Conservation (phyloP, 2,329 filamentous ascomycete species). For the Colletotrichum euphorbiae region DNA sequence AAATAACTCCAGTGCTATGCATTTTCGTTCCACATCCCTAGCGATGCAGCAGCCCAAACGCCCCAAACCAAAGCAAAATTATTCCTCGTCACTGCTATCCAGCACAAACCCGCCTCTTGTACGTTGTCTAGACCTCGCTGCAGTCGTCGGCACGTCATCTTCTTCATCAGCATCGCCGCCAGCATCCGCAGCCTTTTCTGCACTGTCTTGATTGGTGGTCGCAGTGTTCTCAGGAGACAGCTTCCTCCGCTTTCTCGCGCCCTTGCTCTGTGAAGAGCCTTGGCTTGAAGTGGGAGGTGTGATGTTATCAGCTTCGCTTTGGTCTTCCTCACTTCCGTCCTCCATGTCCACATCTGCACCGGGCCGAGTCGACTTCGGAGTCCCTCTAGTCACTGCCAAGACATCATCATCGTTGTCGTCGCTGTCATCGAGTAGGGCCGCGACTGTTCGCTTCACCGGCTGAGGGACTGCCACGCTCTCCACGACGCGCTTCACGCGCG, state of each 20-base stretch:
- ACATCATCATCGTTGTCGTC: conserved; percentile 42
- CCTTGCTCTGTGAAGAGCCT: conserved; percentile 33
- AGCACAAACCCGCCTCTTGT: conserved; percentile 66
- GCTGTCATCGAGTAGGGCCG: conserved; percentile 44
- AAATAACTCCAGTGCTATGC: conserved; percentile 29
- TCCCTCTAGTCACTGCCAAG: conserved; percentile 39
- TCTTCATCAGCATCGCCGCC: conserved; percentile 49
- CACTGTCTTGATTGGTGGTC: background rate
- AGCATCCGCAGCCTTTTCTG: conserved; percentile 26
- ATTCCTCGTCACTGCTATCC: conserved; percentile 70
- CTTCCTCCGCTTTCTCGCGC: conserved; percentile 26
- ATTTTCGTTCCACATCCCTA: background rate
- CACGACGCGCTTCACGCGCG: conserved; percentile 53
- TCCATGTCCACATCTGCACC: conserved; percentile 46
- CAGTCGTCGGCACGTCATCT: conserved; percentile 54
- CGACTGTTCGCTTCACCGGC: conserved; percentile 47
- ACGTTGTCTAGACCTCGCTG: conserved; percentile 54
- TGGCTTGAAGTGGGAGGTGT: conserved; percentile 31
- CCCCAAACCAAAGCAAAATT: conserved; percentile 25
- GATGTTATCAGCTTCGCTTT: background rate
- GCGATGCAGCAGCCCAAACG: conserved; percentile 6
- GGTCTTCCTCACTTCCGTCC: conserved; percentile 36
- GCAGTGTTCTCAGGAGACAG: conserved; percentile 12
- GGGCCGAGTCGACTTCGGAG: conserved; percentile 13
- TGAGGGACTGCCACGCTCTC: conserved; percentile 42